Conservation (phyloP, 345 rosid genomes). For the Adansonia digitata region DNA sequence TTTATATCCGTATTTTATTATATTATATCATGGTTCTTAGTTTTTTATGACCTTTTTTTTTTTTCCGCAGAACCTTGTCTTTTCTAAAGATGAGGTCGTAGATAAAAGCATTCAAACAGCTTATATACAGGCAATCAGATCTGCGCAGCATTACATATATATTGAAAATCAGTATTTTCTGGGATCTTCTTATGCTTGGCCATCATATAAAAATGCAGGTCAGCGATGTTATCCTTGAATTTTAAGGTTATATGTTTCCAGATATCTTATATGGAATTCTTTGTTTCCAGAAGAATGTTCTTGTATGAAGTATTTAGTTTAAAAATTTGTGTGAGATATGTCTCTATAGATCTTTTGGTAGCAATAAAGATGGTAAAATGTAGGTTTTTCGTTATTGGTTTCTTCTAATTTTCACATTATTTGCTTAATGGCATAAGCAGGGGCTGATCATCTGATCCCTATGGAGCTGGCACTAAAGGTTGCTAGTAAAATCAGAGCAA, state of each 20-base stretch:
- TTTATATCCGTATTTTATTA: background rate
- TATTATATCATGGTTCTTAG: background rate
- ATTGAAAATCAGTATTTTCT: slow-evolving; percentile 97
- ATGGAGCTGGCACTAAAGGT: slow-evolving; percentile 96
- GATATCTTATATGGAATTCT: background rate
- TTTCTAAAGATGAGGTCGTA: slow-evolving; percentile 60
- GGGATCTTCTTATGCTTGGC: slow-evolving; percentile 99
- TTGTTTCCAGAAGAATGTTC: background rate
- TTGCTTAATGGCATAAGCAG: slow-evolving; percentile 37
- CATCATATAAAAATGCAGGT: slow-evolving; percentile 82
- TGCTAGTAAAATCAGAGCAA: slow-evolving; percentile 80
- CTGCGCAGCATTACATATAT: slow-evolving; percentile 91
- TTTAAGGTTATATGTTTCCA: background rate
- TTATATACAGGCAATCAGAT: slow-evolving; percentile 94
- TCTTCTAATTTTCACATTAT: background rate
- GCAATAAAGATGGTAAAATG: background rate
- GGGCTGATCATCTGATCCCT: slow-evolving; percentile 92
- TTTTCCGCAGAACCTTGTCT: slow-evolving; percentile 65
- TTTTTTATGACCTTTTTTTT: slow-evolving; percentile 1
- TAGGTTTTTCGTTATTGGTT: no score
- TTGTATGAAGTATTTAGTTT: background rate
- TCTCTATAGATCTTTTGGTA: background rate
- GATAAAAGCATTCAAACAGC: slow-evolving; percentile 96
- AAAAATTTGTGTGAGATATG: background rate
- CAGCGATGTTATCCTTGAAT: slow-evolving; percentile 6